Percentiles rank a stretch among this genome's conserved stretches.
phyloP scores from a whole-genome alignment of 352 stramenopile species.

The Phytophthora citrophthora region DNA sequence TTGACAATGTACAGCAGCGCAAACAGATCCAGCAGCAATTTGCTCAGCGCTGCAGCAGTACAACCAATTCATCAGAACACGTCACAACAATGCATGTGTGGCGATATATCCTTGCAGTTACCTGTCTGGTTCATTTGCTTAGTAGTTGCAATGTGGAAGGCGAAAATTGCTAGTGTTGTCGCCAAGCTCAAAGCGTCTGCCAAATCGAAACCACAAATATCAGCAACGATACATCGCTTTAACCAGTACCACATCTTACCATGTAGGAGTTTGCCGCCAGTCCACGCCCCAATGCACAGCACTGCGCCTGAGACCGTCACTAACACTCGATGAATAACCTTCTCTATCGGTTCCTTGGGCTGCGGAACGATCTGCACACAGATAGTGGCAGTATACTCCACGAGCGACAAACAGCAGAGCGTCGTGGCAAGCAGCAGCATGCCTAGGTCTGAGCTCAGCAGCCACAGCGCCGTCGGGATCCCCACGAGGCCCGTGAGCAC shows the following conservation, averaged over 20 bases:
- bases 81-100: background rate
- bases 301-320: conserved; percentile 31
- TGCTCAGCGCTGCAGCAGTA: conserved; percentile 25
- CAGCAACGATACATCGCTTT: background rate
- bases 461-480: conserved; percentile 58
- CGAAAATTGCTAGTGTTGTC: conserved; percentile 36
- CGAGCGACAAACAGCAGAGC: conserved; percentile 58
- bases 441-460: conserved; percentile 56
- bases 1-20: conserved; percentile 65
- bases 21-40: conserved; percentile 62
- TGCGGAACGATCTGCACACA: conserved; percentile 48
- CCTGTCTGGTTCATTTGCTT: conserved; percentile 50
- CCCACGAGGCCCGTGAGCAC: conserved; percentile 63
- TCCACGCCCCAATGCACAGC: conserved; percentile 46
- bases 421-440: conserved; percentile 57
- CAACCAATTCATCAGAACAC: conserved; percentile 4
- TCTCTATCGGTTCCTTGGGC: conserved; percentile 10
- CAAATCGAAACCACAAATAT: background rate
- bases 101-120: conserved; percentile 5
- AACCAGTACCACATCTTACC: conserved; percentile 17
- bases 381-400: conserved; percentile 66
- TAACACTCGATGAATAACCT: conserved; percentile 32
- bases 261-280: conserved; percentile 38
- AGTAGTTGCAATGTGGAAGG: conserved; percentile 46
- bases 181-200: conserved; percentile 45